Evolutionary conservation across 2,329 filamentous ascomycete genomes (phyloP).

Genomic region (Aureobasidium pullulans): DNA sequence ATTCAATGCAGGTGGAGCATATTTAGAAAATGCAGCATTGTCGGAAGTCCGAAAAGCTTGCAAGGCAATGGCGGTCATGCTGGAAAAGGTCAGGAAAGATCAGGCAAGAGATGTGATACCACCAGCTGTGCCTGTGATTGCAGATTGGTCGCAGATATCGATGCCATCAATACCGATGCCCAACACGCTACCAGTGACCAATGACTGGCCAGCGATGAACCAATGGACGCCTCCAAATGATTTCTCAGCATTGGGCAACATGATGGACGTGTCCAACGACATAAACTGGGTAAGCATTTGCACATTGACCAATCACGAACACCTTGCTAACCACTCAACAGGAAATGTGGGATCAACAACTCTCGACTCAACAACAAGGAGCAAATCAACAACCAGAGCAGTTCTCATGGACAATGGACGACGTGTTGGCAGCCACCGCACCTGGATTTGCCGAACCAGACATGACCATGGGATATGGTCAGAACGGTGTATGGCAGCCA

Average conservation of each 20-base stretch:
- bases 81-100: constrained; percentile 23
- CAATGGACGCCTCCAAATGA: constrained; percentile 16
- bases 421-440: background rate
- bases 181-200: background rate
- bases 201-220: background rate
- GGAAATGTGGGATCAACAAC: constrained; percentile 8
- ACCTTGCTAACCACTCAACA: background rate
- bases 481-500: background rate
- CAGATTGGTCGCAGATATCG: background rate
- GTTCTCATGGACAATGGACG: constrained; percentile 1
- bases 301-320: background rate
- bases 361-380: background rate
- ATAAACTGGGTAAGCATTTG: constrained; percentile 25
- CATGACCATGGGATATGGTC: background rate
- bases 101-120: background rate
- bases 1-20: background rate
- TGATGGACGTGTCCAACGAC: constrained; percentile 23
- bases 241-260: constrained; percentile 24
- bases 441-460: background rate
- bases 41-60: constrained; percentile 26
- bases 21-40: constrained; percentile 18
- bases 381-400: background rate
- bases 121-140: background rate
- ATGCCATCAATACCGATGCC: background rate
- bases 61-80: constrained; percentile 26